These are phyloP conservation scores for Fraxinus velutina DNA, from an alignment of 305 asterid species.

Conservation along the genomic window DNA sequence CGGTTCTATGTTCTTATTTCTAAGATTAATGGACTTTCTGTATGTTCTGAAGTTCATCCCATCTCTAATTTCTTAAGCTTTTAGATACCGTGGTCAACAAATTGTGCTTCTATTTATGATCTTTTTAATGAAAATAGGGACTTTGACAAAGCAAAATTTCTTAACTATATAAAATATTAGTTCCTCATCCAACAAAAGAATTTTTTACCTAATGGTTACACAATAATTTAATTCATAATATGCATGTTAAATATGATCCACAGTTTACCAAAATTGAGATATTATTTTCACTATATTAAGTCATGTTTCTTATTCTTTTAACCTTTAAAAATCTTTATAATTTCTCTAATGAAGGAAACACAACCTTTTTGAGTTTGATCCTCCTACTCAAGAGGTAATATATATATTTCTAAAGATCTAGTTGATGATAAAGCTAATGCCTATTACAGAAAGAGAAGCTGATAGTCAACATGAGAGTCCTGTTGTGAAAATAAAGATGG, in stretches of 20 bases:
- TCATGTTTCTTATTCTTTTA: background rate
- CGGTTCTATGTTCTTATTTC: background rate
- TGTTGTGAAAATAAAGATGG: background rate
- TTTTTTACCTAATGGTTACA: background rate
- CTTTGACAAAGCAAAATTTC: background rate
- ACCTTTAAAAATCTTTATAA: background rate
- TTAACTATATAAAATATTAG: background rate
- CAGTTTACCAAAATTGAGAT: background rate
- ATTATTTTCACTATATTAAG: background rate
- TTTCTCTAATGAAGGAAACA: slow-evolving; percentile 2
- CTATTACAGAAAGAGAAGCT: background rate
- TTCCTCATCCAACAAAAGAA: background rate
- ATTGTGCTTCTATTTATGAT: background rate
- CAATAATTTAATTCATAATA: background rate
- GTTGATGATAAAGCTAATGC: background rate
- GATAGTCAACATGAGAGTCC: background rate
- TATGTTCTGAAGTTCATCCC: background rate
- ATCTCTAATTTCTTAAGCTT: background rate
- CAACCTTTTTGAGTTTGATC: background rate
- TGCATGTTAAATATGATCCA: background rate
- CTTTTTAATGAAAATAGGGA: background rate
- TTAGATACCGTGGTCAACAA: background rate
- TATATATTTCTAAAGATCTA: background rate
- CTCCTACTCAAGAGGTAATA: background rate
- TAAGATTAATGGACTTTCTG: background rate